phyloP scores from a whole-genome alignment of 495 filamentous ascomycete genomes.

The Trichoderma reesei region DNA sequence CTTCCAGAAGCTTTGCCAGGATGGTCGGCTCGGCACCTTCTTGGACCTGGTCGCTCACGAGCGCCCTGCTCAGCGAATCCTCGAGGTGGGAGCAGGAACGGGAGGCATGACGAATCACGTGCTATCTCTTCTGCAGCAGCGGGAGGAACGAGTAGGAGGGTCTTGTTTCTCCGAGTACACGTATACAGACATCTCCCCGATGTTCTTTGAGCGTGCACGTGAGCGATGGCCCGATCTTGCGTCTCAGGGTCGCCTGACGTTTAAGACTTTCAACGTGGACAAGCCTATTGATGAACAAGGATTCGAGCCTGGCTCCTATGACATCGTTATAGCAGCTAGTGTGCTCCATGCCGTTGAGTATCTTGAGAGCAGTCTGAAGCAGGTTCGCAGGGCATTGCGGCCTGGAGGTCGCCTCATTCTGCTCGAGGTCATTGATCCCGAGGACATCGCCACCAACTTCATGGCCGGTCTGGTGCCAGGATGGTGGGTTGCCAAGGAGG shows the following conservation, averaged over 20 bases:
- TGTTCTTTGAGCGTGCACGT: slow-evolving; percentile 37
- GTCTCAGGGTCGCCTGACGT: slow-evolving; percentile 19
- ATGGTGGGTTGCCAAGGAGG: slow-evolving; percentile 40
- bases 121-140: slow-evolving; percentile 15
- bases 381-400: slow-evolving; percentile 28
- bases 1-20: slow-evolving; percentile 16
- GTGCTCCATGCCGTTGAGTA: slow-evolving; percentile 40
- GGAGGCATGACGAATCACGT: slow-evolving; percentile 26
- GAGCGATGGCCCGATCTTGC: slow-evolving; percentile 13
- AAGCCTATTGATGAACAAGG: slow-evolving; percentile 21
- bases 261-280: slow-evolving; percentile 26
- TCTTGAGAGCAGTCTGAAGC: slow-evolving; percentile 25
- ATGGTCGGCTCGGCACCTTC: slow-evolving; percentile 17
- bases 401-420: slow-evolving; percentile 29
- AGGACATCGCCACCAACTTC: slow-evolving; percentile 25
- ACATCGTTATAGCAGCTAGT: slow-evolving; percentile 35
- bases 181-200: slow-evolving; percentile 46
- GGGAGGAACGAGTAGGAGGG: slow-evolving; percentile 17
- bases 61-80: slow-evolving; percentile 30
- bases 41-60: slow-evolving; percentile 25
- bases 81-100: slow-evolving; percentile 42
- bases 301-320: slow-evolving; percentile 24
- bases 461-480: slow-evolving; percentile 35
- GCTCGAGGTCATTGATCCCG: slow-evolving; percentile 24
- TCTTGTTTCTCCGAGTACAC: slow-evolving; percentile 26